phyloP scores from a whole-genome alignment of 768 basidiomycete species.

The Hericium rajendrae region DNA sequence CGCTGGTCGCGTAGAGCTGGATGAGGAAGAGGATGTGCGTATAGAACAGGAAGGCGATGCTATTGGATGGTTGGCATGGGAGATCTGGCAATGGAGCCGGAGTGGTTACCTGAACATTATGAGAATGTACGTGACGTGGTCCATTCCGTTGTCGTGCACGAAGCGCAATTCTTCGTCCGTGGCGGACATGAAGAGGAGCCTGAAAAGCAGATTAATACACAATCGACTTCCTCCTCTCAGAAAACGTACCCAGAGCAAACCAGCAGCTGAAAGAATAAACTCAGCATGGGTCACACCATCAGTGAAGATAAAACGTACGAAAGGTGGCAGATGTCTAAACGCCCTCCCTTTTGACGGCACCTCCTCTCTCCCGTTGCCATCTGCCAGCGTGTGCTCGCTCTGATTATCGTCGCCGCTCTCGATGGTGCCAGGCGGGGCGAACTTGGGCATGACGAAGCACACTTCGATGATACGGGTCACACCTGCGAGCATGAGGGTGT shows the following conservation, averaged over 20 bases:
- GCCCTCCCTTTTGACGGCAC: conserved; percentile 30
- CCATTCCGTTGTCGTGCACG: conserved; percentile 66
- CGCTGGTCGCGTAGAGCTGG: conserved; percentile 55
- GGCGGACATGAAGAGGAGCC: conserved; percentile 83
- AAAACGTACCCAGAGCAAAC: conserved; percentile 52
- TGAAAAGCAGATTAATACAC: conserved; percentile 17
- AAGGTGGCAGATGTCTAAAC: conserved; percentile 84
- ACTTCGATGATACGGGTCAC: conserved; percentile 73
- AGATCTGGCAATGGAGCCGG: conserved; percentile 1
- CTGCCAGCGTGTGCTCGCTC: conserved; percentile 62
- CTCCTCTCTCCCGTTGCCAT: conserved; percentile 23
- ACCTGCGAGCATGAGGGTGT: conserved; percentile 78
- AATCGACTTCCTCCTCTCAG: not conserved
- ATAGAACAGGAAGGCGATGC: conserved; percentile 73
- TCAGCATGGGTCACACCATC: not conserved
- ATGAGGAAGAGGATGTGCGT: conserved; percentile 62
- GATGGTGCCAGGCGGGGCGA: conserved; percentile 20
- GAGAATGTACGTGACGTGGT: conserved; percentile 84
- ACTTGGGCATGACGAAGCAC: conserved; percentile 53
- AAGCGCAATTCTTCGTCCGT: conserved; percentile 84
- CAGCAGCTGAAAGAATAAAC: conserved; percentile 39
- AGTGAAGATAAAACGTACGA: conserved; percentile 42
- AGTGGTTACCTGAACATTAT: conserved; percentile 65
- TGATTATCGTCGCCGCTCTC: conserved; percentile 37
- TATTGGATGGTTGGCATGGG: conserved; percentile 19